Evolutionary conservation across 2,329 filamentous ascomycete species (phyloP), one percentile per base, ranked within the genome.

Genomic region (Ambrosiella cleistominuta): DNA sequence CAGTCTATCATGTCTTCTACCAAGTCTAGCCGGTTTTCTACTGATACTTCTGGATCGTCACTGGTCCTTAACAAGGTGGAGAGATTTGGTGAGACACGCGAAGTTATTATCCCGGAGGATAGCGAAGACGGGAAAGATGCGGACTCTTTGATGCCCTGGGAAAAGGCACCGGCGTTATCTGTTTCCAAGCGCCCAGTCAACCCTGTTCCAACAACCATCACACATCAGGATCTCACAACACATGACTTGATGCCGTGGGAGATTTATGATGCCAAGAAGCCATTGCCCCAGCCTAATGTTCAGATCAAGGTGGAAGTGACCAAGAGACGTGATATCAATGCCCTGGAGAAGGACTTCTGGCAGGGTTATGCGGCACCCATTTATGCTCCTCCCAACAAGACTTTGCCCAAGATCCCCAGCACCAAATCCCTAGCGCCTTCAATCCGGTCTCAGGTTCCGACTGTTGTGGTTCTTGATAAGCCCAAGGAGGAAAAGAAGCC

Each of bases 21-120:
- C 15, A 45, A 57, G 17, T 60, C 58, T 13, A 60, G 58, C 17
- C 56, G 58, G 8, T 45, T 57, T n/a, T 60, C 58, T 12, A 44
- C 42, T 8, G 58, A 60, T 15, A 60, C 58, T 7, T 57, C 58
- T 1, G 19, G 57, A 5, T 55, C 49, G 7, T 60, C 58, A 9
- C 13, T 51, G 3, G 37, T 36, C 15, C 12, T 39, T 3, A 53
- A 53, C 36, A 37, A 36, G 35, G 37, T 35, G 13, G 35, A 11
- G 17, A 37, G 39, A 13, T 57, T 50, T 13, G 51, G 56, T 35
- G 58, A 60, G 17, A 49, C 58, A 5, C 35, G 51, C 17, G 55
- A 60, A 42, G 12, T 51, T n/a, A 45, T 60, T 13, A 57, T 50
- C 15, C 51, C 45, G 1, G 50, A 57, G 12, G 37, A 54, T 9